These are phyloP conservation scores for Cladophialophora exuberans DNA, from an alignment of 2,329 filamentous ascomycete species.

Conservation along the genomic window DNA sequence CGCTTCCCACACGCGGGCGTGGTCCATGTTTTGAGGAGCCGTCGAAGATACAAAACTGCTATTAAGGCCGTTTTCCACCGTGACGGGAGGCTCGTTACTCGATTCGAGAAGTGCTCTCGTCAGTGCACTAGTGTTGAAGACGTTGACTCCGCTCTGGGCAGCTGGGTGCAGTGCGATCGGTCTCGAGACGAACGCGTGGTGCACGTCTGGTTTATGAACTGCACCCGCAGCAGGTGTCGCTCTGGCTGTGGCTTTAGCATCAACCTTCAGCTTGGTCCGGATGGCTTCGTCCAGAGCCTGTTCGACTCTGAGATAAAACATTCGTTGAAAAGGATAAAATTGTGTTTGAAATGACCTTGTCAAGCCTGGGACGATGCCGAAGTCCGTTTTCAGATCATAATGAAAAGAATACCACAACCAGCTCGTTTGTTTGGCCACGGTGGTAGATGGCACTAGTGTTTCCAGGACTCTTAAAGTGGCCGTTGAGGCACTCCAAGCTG, in stretches of 20 bases:
- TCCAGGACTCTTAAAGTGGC: neutral
- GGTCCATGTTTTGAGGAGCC: neutral
- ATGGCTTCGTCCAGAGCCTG: neutral
- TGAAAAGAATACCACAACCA: neutral
- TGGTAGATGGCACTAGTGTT: neutral
- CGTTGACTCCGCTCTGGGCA: neutral
- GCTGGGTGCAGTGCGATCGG: neutral
- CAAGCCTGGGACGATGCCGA: neutral
- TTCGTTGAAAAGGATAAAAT: neutral
- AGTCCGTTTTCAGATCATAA: neutral
- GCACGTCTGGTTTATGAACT: neutral
- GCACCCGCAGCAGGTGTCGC: neutral
- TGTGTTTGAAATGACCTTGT: neutral
- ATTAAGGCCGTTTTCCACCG: neutral
- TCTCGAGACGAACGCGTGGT: neutral
- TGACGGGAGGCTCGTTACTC: neutral
- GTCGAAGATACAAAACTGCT: neutral
- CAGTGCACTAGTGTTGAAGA: slow-evolving; percentile 1
- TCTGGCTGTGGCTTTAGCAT: neutral
- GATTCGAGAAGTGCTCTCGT: neutral
- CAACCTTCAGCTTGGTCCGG: neutral
- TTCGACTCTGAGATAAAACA: neutral
- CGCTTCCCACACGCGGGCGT: neutral
- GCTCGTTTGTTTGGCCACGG: neutral
- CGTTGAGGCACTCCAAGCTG: neutral